These are phyloP conservation scores for Lactarius tabidus DNA, from an alignment of 768 basidiomycete genomes.

Conservation along the genomic window DNA sequence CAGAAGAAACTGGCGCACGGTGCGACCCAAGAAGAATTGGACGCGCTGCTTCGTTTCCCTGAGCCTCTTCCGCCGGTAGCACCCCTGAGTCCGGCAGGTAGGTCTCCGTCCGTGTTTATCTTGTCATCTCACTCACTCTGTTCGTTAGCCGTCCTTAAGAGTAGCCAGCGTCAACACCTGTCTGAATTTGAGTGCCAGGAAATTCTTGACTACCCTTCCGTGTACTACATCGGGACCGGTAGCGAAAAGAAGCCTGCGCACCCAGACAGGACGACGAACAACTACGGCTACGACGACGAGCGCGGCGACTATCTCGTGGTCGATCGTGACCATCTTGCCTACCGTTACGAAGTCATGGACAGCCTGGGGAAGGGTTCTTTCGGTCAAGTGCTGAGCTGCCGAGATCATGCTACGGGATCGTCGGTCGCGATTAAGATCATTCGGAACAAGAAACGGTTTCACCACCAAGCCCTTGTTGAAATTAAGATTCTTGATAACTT, in stretches of 20 bases:
- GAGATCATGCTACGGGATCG: conserved; percentile 91
- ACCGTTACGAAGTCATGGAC: conserved; percentile 92
- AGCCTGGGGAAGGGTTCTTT: conserved; percentile 98
- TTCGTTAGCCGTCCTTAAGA: conserved; percentile 56
- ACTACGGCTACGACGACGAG: conserved; percentile 96
- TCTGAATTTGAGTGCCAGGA: conserved; percentile 90
- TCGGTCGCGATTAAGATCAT: conserved; percentile 99
- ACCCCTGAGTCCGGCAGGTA: conserved; percentile 68
- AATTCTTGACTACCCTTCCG: conserved; percentile 77
- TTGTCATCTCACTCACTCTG: neutral
- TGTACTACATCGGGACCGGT: conserved; percentile 77
- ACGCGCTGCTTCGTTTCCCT: conserved; percentile 87
- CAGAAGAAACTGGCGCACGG: conserved; percentile 82
- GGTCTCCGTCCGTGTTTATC: conserved; percentile 29
- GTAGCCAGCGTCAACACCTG: conserved; percentile 63
- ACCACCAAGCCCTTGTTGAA: conserved; percentile 97
- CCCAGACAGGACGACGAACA: conserved; percentile 69
- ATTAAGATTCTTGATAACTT: conserved; percentile 97
- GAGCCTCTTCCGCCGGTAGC: conserved; percentile 74
- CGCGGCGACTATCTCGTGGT: conserved; percentile 95
- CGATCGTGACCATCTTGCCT: conserved; percentile 88
- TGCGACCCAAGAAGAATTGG: conserved; percentile 81
- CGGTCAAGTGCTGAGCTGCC: conserved; percentile 92
- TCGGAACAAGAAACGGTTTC: conserved; percentile 98
- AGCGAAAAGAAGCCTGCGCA: conserved; percentile 83